Conservation (phyloP, 2,329 filamentous ascomycete genomes). For the Fusarium pilosicola region DNA sequence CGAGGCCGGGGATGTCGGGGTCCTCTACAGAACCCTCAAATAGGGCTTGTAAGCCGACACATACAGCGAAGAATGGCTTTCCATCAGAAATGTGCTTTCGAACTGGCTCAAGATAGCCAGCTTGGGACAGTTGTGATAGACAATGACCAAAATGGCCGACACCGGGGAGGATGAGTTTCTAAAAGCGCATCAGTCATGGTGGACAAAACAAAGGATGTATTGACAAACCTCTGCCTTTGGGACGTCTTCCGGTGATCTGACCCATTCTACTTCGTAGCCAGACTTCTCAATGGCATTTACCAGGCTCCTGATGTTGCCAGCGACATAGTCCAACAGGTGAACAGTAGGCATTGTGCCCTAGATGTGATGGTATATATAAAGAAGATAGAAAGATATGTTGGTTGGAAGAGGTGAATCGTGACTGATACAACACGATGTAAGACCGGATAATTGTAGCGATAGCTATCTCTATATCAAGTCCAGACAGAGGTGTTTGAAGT, state of each 20-base stretch:
- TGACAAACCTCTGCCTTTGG: constrained; percentile 79
- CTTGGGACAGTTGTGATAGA: constrained; percentile 81
- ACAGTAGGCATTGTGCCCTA: constrained; percentile 74
- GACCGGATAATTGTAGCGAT: background rate
- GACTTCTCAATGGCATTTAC: constrained; percentile 98
- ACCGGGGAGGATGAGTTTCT: constrained; percentile 95
- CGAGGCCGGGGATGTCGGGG: constrained; percentile 75
- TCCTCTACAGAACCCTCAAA: constrained; percentile 89
- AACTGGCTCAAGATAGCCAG: constrained; percentile 86
- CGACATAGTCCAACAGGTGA: constrained; percentile 87
- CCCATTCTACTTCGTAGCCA: constrained; percentile 93
- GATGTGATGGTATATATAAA: constrained; percentile 17
- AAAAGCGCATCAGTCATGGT: constrained; percentile 29
- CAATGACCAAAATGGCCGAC: constrained; percentile 99
- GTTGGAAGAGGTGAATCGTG: background rate
- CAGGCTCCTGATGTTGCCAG: constrained; percentile 93
- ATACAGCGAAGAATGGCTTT: constrained; percentile 99
- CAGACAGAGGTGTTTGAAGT: constrained; percentile 13
- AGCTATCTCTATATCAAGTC: constrained; percentile 28
- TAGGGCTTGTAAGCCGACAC: constrained; percentile 90
- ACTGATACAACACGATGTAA: background rate
- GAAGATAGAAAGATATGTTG: constrained; percentile 1
- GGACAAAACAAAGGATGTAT: background rate
- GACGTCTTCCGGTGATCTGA: constrained; percentile 85
- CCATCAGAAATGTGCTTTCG: constrained; percentile 83